phyloP scores from a whole-genome alignment of 139 green algal species.

The Choricystis sp. region DNA sequence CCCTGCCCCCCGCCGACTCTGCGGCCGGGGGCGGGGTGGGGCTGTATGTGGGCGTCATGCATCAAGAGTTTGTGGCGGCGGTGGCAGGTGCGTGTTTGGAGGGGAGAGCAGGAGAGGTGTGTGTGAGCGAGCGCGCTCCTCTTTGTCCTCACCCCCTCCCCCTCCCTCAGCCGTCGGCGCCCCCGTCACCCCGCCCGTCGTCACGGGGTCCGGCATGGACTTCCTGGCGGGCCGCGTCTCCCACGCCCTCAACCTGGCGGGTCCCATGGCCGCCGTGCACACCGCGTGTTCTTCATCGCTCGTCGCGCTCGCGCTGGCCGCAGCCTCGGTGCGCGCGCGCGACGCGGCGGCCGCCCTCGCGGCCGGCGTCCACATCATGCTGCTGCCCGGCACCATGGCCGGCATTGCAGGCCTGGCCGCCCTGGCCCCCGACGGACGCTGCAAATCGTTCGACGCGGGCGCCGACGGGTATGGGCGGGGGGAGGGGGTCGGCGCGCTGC shows the following conservation, averaged over 20 bases:
- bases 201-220: slow-evolving; percentile 32
- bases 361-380: slow-evolving; percentile 17
- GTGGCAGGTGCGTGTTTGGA: neutral
- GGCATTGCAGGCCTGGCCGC: slow-evolving; percentile 15
- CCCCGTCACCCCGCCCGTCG: slow-evolving; percentile 8
- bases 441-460: slow-evolving; percentile 47
- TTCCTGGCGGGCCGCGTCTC: slow-evolving; percentile 28
- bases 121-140: slow-evolving; percentile 4
- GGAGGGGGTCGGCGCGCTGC: slow-evolving; percentile 28
- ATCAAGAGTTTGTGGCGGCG: slow-evolving; percentile 9
- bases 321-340: slow-evolving; percentile 7
- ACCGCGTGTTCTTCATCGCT: slow-evolving; percentile 79
- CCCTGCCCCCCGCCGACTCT: neutral
- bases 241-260: slow-evolving; percentile 26
- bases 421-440: slow-evolving; percentile 43
- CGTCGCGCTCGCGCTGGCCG: slow-evolving; percentile 43
- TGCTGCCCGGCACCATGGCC: slow-evolving; percentile 18
- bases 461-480: slow-evolving; percentile 56
- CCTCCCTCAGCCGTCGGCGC: too few species aligned
- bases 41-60: slow-evolving; percentile 9
- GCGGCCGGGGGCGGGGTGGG: too few species aligned
- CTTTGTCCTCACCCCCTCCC: too few species aligned
- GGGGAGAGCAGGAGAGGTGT: too few species aligned
- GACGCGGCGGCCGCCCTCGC: slow-evolving; percentile 12
- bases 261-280: slow-evolving; percentile 29